A percentile compares a stretch with the other conserved stretches of the same genome.
Evolutionary conservation across 306 rosid species (phyloP).

Genomic region (Quercus glauca): DNA sequence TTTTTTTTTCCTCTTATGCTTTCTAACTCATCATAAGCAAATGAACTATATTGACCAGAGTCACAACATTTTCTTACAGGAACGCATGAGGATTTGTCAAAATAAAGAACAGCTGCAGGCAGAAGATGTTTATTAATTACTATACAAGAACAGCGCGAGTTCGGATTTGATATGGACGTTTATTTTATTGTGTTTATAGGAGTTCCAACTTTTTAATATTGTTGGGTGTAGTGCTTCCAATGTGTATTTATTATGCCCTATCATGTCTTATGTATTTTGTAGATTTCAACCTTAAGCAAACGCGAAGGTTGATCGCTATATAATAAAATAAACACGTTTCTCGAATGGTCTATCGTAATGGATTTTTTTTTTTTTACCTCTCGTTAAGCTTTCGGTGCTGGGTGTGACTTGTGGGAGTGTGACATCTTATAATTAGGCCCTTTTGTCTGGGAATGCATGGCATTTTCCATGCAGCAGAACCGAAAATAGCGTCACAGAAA

Average conservation of each 20-base stretch:
- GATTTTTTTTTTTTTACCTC: neutral
- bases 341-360: neutral
- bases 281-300: conserved; percentile 31
- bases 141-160: conserved; percentile 20
- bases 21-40: neutral
- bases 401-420: no score
- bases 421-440: neutral
- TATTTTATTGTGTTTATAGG: neutral
- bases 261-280: conserved; percentile 10
- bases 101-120: conserved; percentile 52
- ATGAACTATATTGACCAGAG: neutral
- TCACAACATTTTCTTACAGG: conserved; percentile 26
- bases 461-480: neutral
- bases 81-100: conserved; percentile 20
- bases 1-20: neutral
- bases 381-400: no score
- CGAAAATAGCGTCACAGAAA: neutral
- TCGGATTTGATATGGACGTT: conserved; percentile 3
- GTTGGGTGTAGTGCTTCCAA: conserved; percentile 10
- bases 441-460: neutral
- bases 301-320: conserved; percentile 30
- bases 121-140: conserved; percentile 22
- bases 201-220: neutral
- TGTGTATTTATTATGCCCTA: conserved; percentile 8
- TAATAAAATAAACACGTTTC: conserved; percentile 26